phyloP scores from a whole-genome alignment of 768 basidiomycete genomes.

The Tremella mesenterica region DNA sequence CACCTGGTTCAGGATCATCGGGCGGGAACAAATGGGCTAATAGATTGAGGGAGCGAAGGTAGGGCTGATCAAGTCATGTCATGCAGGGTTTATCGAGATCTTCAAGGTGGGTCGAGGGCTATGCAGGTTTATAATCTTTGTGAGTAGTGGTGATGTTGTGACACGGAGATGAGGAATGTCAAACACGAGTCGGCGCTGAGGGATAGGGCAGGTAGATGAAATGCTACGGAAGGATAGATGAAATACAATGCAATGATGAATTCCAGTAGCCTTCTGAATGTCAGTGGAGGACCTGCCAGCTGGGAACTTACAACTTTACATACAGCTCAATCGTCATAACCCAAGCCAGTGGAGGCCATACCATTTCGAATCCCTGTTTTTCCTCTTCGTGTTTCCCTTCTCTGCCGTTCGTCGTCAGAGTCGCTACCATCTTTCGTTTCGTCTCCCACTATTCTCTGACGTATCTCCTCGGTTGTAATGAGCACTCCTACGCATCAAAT shows the following conservation, averaged over 20 bases:
- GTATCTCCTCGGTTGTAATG: slow-evolving; percentile 2
- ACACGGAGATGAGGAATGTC: neutral
- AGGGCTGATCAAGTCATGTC: neutral
- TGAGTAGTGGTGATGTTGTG: neutral
- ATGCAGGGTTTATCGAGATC: neutral
- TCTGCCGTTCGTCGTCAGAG: slow-evolving; percentile 22
- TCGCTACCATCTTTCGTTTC: slow-evolving; percentile 1
- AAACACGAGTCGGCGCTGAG: too few species aligned
- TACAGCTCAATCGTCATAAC: slow-evolving; percentile 15
- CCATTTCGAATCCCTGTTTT: slow-evolving; percentile 35
- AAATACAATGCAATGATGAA: too few species aligned
- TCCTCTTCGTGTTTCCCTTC: slow-evolving; percentile 20
- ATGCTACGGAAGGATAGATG: too few species aligned
- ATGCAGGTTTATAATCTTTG: neutral
- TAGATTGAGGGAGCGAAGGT: neutral
- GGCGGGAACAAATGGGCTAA: neutral
- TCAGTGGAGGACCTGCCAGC: neutral
- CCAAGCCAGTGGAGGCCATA: slow-evolving; percentile 9
- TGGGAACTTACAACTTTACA: neutral
- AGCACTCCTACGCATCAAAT: slow-evolving; percentile 16
- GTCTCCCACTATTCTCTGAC: neutral
- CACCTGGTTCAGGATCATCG: neutral
- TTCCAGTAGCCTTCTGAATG: too few species aligned
- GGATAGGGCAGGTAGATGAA: too few species aligned
- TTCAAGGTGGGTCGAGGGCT: neutral